These are phyloP conservation scores for Mycogone perniciosa DNA, from an alignment of 2,329 filamentous ascomycete species.

Conservation along the genomic window DNA sequence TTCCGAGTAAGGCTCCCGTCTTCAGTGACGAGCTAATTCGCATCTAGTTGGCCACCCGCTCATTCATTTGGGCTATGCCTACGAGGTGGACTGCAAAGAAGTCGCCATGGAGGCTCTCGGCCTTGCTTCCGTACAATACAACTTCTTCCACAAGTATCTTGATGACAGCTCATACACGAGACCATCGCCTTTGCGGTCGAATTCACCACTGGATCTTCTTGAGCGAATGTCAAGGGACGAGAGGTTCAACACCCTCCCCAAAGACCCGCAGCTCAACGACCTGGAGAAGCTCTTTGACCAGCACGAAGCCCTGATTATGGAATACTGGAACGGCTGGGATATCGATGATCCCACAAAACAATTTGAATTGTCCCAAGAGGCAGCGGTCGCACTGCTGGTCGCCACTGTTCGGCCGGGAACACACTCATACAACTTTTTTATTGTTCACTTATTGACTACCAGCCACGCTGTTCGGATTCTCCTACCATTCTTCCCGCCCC, in stretches of 20 bases:
- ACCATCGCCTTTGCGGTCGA: conserved; percentile 52
- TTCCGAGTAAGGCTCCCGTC: neutral
- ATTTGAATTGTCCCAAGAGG: conserved; percentile 65
- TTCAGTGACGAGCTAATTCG: conserved; percentile 15
- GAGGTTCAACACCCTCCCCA: conserved; percentile 62
- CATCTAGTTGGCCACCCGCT: conserved; percentile 73
- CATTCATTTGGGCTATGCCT: conserved; percentile 94
- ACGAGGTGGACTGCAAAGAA: conserved; percentile 78
- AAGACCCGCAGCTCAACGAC: conserved; percentile 53
- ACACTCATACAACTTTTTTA: conserved; percentile 73
- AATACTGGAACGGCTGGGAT: conserved; percentile 89
- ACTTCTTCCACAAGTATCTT: conserved; percentile 58
- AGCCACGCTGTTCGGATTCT: conserved; percentile 85
- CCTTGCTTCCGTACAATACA: conserved; percentile 54
- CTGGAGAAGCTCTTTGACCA: conserved; percentile 61
- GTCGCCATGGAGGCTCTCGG: conserved; percentile 83
- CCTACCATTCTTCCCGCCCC: conserved; percentile 66
- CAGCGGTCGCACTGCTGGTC: conserved; percentile 55
- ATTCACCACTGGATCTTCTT: conserved; percentile 64
- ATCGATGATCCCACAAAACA: conserved; percentile 63
- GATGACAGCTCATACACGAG: conserved; percentile 67
- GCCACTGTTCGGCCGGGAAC: conserved; percentile 51
- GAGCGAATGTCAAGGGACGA: conserved; percentile 61
- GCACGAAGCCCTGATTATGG: conserved; percentile 63
- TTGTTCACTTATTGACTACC: conserved; percentile 75